Percentiles rank a stretch among this genome's conserved stretches.
phyloP scores from a whole-genome alignment of 176 grass and related monocot genomes.

The Paspalum vaginatum region DNA sequence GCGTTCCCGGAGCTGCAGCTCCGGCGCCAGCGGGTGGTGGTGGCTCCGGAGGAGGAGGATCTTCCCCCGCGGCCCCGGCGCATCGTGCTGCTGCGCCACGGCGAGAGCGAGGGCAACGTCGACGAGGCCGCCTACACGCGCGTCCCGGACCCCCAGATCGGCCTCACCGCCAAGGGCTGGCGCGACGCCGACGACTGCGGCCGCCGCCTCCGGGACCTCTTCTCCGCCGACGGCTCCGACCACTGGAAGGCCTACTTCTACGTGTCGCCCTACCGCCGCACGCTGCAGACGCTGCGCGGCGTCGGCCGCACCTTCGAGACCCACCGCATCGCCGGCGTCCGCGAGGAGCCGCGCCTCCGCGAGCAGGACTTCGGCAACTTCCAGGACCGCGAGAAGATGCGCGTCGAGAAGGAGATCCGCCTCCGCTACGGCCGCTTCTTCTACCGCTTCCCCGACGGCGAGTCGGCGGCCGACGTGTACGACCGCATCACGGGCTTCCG shows the following conservation, averaged over 20 bases:
- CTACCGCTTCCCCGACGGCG: constrained; percentile 75
- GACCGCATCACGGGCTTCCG: constrained; percentile 80
- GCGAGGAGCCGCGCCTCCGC: constrained; percentile 76
- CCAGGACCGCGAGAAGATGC: constrained; percentile 67
- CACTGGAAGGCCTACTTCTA: constrained; percentile 94
- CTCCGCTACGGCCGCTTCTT: constrained; percentile 69
- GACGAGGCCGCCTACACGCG: constrained; percentile 76
- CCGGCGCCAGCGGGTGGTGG: background rate
- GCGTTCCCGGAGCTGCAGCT: constrained; percentile 29
- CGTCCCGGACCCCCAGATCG: constrained; percentile 80
- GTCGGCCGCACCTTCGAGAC: constrained; percentile 64
- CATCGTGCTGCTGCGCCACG: constrained; percentile 83
- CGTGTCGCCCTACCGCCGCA: constrained; percentile 75
- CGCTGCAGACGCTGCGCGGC: constrained; percentile 67
- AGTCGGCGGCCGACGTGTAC: constrained; percentile 84
- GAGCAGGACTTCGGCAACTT: constrained; percentile 96
- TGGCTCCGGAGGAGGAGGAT: background rate
- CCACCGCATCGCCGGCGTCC: constrained; percentile 67
- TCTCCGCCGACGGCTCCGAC: background rate
- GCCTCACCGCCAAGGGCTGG: constrained; percentile 61
- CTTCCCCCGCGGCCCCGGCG: constrained; percentile 51
- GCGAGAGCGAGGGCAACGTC: constrained; percentile 88
- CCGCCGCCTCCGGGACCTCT: constrained; percentile 48
- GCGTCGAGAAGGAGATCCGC: constrained; percentile 61
- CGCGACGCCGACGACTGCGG: constrained; percentile 63